Evolutionary conservation across 192 early-diverging fungal genomes (phyloP), one percentile per base, ranked within the genome.

Genomic region (Coemansia pectinata): DNA sequence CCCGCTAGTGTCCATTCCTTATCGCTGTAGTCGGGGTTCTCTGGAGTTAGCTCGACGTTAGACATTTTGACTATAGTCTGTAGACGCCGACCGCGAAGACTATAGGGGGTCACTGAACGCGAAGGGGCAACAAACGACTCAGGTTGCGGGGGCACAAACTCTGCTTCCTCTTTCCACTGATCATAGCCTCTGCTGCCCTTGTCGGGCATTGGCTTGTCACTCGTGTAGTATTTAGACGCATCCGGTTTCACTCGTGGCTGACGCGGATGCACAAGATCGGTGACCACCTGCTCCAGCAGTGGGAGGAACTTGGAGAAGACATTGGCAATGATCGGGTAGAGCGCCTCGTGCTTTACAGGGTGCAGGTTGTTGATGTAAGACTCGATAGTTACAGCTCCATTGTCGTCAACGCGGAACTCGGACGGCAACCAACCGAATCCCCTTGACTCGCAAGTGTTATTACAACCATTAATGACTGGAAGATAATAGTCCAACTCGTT

Each of bases 311-410:
- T 48, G 25, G 66, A 65, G 55, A 91, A 78, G 39, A 85, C 64
- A 36, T 31, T 58, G 5, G 65, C 73, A 10, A 91, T 62, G 17
- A 75, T 69, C 2, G 66, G 62, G 58, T 90, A 88, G 71, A 87
- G 57, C 17, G 69, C 74, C 15, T 62, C 62, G 63, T 76, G 65
- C 14, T 82, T 71, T n/a, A 57, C 11, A 1, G 86, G 88, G 59
- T 90, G 79, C n/a, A 90, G 58, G 57, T 91, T 91, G 81, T 91
- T 90, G 86, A 92, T 91, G 72, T 90, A 91, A 0, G 86, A 88
- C 19, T 59, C 27, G 58, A 86, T 65, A 4, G 52, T 42, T 17
- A 80, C 72, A 10, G 64, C 12, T 6, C 88, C 88, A 19, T 81
- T 65, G 0, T 76, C 41, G 21, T 11, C 41, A 1, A 90, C 73